Base-by-base conservation (phyloP, 495 filamentous ascomycete species). In the Talaromyces trachyspermus region DNA sequence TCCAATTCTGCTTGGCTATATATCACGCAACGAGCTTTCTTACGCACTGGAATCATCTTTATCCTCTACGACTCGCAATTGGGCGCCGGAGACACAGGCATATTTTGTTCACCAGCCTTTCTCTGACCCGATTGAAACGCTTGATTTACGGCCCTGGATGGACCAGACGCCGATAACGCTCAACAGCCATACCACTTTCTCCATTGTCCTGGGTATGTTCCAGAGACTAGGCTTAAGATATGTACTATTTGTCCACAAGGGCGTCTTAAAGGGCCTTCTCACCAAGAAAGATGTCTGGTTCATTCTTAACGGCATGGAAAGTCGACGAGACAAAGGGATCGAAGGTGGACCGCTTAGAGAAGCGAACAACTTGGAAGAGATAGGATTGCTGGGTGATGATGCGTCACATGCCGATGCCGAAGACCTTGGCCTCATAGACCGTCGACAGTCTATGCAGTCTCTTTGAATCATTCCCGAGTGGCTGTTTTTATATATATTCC, bases 281-380 rank as follows among this genome's bases (percentile, higher is more conserved):
- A 98, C 94, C 17, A 97, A 97, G 75, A 97, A 98, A 70, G 92
- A 98, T 66, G 82, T 95, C n/a, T 96, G 89, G 86, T 88, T 85
- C 55, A 80, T 95, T 15, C 68, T 98, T 9, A 89, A 95, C 60
- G 85, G 85, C 17, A 79, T 82, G 12, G 85, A 89, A 54, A 83
- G 81, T 37, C 64, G 64, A 14, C 58, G 60, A n/a, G 57, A 55
- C 43, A 66, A 70, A 25, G 55, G 55, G 24, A 40, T 65, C 17
- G 64, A 62, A 39, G 53, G 62, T 7, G 43, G 59, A 19, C 54
- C 68, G 2, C 65, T 69, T 22, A 62, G 65, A 33, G 67, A 69
- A 41, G 54, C 56, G 23, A 53, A 65, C 32, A 58, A 58, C 20
- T 70, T 72, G 15, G 76, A 81, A 56, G 66, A 70, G 22, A 64